Conservation (phyloP, 2,329 filamentous ascomycete genomes). For the Diplodia sapinea region DNA sequence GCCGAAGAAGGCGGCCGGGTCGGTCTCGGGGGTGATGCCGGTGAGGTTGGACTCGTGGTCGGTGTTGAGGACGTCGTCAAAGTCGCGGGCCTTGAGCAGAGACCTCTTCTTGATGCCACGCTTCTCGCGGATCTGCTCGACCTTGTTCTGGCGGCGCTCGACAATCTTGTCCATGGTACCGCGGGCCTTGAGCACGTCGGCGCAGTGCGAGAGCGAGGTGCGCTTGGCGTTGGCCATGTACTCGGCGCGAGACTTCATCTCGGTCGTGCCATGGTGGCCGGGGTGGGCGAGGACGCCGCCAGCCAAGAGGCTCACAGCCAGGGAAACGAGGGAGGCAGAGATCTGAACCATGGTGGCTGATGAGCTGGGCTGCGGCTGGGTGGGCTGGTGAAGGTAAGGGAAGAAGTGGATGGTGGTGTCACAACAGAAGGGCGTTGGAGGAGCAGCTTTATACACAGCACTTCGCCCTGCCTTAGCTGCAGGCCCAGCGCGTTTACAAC, state of each 20-base stretch:
- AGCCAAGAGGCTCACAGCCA: slow-evolving; percentile 25
- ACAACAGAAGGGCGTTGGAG: background rate
- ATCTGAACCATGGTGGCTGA: slow-evolving; percentile 14
- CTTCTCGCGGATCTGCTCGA: slow-evolving; percentile 30
- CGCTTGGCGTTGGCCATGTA: slow-evolving; percentile 38
- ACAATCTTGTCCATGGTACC: slow-evolving; percentile 50
- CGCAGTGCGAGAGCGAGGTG: slow-evolving; percentile 46
- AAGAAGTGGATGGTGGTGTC: background rate
- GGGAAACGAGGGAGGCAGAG: slow-evolving; percentile 13
- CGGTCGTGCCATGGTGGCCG: slow-evolving; percentile 39
- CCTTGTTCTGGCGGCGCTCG: slow-evolving; percentile 48
- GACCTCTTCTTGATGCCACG: slow-evolving; percentile 28
- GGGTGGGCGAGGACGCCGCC: slow-evolving; percentile 40
- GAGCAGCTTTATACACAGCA: background rate
- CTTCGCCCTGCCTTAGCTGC: too few relatives aligned
- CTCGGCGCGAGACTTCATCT: slow-evolving; percentile 45
- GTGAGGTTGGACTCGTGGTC: slow-evolving; percentile 43
- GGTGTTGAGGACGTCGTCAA: slow-evolving; percentile 33
- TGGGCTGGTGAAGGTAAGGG: slow-evolving; percentile 1
- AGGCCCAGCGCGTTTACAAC: background rate
- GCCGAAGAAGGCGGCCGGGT: slow-evolving; percentile 39
- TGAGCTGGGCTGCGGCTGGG: background rate
- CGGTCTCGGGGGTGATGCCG: slow-evolving; percentile 38
- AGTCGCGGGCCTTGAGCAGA: slow-evolving; percentile 24
- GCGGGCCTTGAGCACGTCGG: slow-evolving; percentile 48